Conservation (phyloP, 441 rosid species). For the Aleurites moluccanus region DNA sequence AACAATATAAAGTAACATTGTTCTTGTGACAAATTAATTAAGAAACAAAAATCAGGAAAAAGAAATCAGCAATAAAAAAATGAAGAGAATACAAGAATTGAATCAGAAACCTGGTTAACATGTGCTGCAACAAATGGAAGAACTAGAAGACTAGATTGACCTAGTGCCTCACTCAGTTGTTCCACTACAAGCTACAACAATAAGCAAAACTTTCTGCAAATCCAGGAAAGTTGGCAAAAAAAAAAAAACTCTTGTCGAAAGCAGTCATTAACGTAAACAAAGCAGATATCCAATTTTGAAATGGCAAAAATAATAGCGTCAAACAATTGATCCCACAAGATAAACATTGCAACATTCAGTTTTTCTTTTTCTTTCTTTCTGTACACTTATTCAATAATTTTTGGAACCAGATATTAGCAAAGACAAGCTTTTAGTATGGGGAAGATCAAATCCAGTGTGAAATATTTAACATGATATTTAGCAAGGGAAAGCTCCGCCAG, state of each 20-base stretch:
- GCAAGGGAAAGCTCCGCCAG: too few species aligned
- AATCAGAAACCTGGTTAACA: slow-evolving; percentile 52
- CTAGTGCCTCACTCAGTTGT: slow-evolving; percentile 30
- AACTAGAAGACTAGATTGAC: slow-evolving; percentile 64
- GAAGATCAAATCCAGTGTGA: too few species aligned
- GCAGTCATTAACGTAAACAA: background rate
- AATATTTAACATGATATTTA: too few species aligned
- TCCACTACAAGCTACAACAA: slow-evolving; percentile 75
- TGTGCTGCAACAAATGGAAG: slow-evolving; percentile 87
- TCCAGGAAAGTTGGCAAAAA: background rate
- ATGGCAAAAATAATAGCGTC: too few species aligned
- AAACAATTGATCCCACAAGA: too few species aligned
- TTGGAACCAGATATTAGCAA: too few species aligned
- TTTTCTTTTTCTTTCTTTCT: too few species aligned
- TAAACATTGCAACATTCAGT: too few species aligned
- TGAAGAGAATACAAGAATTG: slow-evolving; percentile 9
- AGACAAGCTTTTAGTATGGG: too few species aligned
- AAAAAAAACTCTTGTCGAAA: background rate
- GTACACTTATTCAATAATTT: too few species aligned
- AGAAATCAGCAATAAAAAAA: background rate
- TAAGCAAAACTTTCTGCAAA: slow-evolving; percentile 70
- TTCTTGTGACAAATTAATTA: background rate
- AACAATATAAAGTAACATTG: background rate
- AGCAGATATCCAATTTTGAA: background rate
- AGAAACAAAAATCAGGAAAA: background rate